Conservation (phyloP, 345 rosid species). For the Dimocarpus longan region DNA sequence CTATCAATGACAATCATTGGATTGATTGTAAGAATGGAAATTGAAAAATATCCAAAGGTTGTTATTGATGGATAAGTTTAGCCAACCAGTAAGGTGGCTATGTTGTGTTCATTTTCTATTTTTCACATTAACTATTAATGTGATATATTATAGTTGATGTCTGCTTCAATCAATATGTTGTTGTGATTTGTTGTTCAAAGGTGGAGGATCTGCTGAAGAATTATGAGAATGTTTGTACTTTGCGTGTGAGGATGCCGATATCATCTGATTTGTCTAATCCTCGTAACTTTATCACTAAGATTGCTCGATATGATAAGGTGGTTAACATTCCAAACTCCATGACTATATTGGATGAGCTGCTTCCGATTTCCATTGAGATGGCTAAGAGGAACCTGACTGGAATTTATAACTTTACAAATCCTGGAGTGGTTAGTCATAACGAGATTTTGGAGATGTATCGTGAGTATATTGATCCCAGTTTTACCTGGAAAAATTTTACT, state of each 20-base stretch:
- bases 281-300: slow-evolving; percentile 87
- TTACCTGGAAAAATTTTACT: slow-evolving; percentile 86
- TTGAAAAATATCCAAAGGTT: no score
- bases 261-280: slow-evolving; percentile 81
- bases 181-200: slow-evolving; percentile 31
- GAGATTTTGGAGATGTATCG: slow-evolving; percentile 87
- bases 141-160: no score
- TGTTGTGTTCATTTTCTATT: no score
- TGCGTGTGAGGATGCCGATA: slow-evolving; percentile 94
- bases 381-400: slow-evolving; percentile 95
- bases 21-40: no score
- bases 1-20: no score
- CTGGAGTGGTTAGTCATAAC: slow-evolving; percentile 90
- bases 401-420: slow-evolving; percentile 86
- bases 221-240: slow-evolving; percentile 81
- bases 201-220: slow-evolving; percentile 86
- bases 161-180: no score
- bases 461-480: slow-evolving; percentile 61
- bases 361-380: slow-evolving; percentile 90
- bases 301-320: slow-evolving; percentile 76
- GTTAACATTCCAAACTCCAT: slow-evolving; percentile 92
- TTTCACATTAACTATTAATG: no score
- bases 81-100: no score
- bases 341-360: slow-evolving; percentile 89
- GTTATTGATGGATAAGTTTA: no score